Percentiles rank a stretch among this genome's conserved stretches.
Evolutionary conservation across 2,329 filamentous ascomycete species (phyloP).

Genomic region (Ceratocystis colombiana): DNA sequence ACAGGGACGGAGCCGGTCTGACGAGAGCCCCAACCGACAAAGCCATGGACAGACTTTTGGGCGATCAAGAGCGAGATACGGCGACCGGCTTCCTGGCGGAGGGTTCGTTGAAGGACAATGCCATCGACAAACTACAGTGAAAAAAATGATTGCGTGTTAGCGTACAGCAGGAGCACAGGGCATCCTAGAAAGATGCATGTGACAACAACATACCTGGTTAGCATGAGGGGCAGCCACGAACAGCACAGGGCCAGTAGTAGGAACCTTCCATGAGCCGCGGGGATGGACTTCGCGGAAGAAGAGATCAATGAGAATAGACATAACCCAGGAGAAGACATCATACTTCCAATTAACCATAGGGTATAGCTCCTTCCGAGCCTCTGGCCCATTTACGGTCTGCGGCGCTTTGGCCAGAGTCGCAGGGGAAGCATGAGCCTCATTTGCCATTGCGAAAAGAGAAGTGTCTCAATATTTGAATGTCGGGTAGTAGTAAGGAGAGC

Average conservation of each 20-base stretch:
- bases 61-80: constrained; percentile 89
- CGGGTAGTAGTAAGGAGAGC: too few relatives aligned
- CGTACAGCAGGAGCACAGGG: neutral
- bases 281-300: constrained; percentile 98
- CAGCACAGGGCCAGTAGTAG: constrained; percentile 75
- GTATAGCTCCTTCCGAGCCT: constrained; percentile 45
- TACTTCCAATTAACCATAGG: constrained; percentile 66
- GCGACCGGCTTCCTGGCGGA: constrained; percentile 75
- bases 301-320: constrained; percentile 78
- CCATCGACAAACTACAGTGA: constrained; percentile 76
- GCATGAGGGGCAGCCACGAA: constrained; percentile 96
- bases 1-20: constrained; percentile 88
- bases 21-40: constrained; percentile 78
- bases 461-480: too few relatives aligned
- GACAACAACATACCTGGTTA: constrained; percentile 58
- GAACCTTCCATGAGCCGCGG: constrained; percentile 88
- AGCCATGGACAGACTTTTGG: constrained; percentile 88
- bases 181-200: constrained; percentile 4
- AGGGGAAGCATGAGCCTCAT: neutral
- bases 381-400: neutral
- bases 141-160: constrained; percentile 13
- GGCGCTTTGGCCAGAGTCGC: constrained; percentile 5
- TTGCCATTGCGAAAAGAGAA: neutral
- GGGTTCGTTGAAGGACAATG: constrained; percentile 80
- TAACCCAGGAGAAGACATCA: constrained; percentile 65